A percentile compares a stretch with the other conserved stretches of the same genome.
phyloP scores from a whole-genome alignment of 495 filamentous ascomycete species.

The Corynascus novoguineensis region DNA sequence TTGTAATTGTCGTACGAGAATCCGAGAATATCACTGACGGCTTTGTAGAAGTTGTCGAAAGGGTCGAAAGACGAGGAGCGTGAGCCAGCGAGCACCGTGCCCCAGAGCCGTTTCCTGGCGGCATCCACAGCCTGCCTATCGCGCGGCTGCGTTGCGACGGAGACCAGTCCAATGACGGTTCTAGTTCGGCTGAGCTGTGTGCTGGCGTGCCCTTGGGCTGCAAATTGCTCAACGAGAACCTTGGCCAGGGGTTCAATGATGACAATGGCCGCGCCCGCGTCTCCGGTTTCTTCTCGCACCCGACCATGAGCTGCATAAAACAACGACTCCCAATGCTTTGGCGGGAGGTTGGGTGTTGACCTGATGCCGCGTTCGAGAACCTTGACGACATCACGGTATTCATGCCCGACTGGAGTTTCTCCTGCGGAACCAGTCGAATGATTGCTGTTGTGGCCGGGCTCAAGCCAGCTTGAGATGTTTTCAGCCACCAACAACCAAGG shows the following conservation, averaged over 20 bases:
- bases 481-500: slow-evolving; percentile 41
- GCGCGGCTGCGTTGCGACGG: slow-evolving; percentile 40
- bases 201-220: background rate
- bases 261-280: slow-evolving; percentile 53
- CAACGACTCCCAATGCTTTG: slow-evolving; percentile 55
- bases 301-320: slow-evolving; percentile 53
- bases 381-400: slow-evolving; percentile 64
- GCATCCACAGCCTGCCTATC: slow-evolving; percentile 55
- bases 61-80: slow-evolving; percentile 50
- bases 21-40: slow-evolving; percentile 41
- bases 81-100: slow-evolving; percentile 39
- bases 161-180: slow-evolving; percentile 31
- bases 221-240: slow-evolving; percentile 31
- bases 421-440: slow-evolving; percentile 29
- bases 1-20: slow-evolving; percentile 38
- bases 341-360: slow-evolving; percentile 40
- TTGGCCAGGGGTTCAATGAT: slow-evolving; percentile 69
- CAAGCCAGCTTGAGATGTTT: slow-evolving; percentile 25
- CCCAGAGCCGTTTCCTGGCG: slow-evolving; percentile 56
- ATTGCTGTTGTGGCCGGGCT: slow-evolving; percentile 30
- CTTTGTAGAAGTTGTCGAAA: slow-evolving; percentile 56
- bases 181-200: slow-evolving; percentile 25
- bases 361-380: slow-evolving; percentile 60
- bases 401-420: slow-evolving; percentile 42
- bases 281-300: slow-evolving; percentile 60